phyloP scores from a whole-genome alignment of 106 monocot genomes.

The Agapanthus africanus region DNA sequence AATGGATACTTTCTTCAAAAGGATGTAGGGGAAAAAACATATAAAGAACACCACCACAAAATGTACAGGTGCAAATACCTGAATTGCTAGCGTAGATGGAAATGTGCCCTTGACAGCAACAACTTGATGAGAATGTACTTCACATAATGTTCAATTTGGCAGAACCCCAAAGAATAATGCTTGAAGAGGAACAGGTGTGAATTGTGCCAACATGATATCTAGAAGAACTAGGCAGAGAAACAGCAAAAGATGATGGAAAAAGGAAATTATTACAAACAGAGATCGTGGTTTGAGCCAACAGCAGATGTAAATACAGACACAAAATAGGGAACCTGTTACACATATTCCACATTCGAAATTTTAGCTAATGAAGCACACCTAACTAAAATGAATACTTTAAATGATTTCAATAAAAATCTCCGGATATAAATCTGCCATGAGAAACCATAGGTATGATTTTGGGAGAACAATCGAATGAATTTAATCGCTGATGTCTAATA shows the following conservation, averaged over 20 bases:
- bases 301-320: background rate
- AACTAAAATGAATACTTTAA: background rate
- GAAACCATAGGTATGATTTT: background rate
- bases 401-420: background rate
- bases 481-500: constrained; percentile 43
- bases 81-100: background rate
- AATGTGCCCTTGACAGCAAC: constrained; percentile 2
- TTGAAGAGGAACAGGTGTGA: background rate
- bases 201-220: background rate
- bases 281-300: background rate
- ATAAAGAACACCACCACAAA: background rate
- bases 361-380: background rate
- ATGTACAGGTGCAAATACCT: constrained; percentile 5
- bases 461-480: constrained; percentile 39
- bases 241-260: background rate
- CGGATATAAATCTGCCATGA: background rate
- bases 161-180: background rate
- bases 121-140: constrained; percentile 4
- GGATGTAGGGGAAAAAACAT: background rate
- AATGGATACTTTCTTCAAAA: constrained; percentile 5
- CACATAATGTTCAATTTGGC: background rate
- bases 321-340: background rate
- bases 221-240: constrained; percentile 3
- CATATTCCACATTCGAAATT: background rate
- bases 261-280: background rate